Percentiles rank a stretch among this genome's conserved stretches.
These are phyloP conservation scores for Rozella allomycis DNA, from an alignment of 371 early-diverging fungal species.

Conservation along the genomic window DNA sequence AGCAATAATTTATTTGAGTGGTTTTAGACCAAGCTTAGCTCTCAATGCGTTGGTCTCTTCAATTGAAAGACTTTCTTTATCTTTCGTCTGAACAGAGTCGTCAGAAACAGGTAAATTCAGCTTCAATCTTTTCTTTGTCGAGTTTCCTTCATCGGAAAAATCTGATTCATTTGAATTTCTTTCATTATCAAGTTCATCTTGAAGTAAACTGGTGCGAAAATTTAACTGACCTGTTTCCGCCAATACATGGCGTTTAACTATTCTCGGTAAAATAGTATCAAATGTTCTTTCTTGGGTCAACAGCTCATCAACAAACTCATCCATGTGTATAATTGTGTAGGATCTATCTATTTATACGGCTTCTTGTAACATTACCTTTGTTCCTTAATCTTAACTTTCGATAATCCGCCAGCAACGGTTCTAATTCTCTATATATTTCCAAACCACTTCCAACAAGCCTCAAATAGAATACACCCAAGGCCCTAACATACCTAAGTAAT, in stretches of 20 bases:
- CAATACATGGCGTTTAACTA: slow-evolving; percentile 49
- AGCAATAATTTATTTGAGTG: slow-evolving; percentile 1
- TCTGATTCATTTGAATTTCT: neutral
- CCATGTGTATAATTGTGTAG: slow-evolving; percentile 48
- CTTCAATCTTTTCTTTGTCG: neutral
- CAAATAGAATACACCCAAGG: slow-evolving; percentile 68
- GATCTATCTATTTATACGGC: slow-evolving; percentile 14
- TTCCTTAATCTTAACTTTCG: slow-evolving; percentile 50
- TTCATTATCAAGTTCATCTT: slow-evolving; percentile 22
- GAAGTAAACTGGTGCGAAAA: slow-evolving; percentile 53
- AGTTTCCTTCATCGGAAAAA: neutral
- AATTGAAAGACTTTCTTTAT: neutral
- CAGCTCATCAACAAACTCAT: slow-evolving; percentile 70
- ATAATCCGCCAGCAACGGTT: slow-evolving; percentile 61
- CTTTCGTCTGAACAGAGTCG: neutral
- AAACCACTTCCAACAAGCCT: slow-evolving; percentile 47
- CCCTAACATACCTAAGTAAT: slow-evolving; percentile 45
- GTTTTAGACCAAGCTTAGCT: neutral
- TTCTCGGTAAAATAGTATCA: slow-evolving; percentile 62
- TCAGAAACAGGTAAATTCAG: neutral
- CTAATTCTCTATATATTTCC: slow-evolving; percentile 62
- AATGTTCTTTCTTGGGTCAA: slow-evolving; percentile 57
- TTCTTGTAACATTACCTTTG: slow-evolving; percentile 20
- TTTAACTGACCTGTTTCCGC: slow-evolving; percentile 70
- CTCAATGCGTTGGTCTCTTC: neutral